Evolutionary conservation across 225 moss, liverwort and hornwort genomes (phyloP), one percentile per base, ranked within the genome.

Genomic region (Sphagnum contortum): DNA sequence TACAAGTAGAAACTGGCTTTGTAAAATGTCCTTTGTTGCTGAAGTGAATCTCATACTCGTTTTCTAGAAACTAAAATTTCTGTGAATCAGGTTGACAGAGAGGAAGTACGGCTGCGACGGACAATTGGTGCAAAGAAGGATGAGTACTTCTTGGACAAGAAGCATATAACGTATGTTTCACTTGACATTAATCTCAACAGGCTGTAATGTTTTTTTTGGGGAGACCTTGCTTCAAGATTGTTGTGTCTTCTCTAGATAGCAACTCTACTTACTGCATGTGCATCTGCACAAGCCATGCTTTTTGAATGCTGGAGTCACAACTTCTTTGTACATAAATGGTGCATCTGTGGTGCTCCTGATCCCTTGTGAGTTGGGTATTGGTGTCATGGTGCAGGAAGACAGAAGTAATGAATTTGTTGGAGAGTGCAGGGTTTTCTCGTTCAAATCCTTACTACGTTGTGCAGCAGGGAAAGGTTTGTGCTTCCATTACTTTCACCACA

Each of bases 401-500:
- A 5, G 92, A 93, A 76, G 92, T 93, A 48, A 94, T 94, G 93
- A 94, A 94, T 69, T 79, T 94, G 63, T 68, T 94, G 13, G 93
- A 94, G 64, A 94, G 93, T 86, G 93, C 93, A 65, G 93, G 93
- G 7, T 94, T 94, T 66, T 94, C 93, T 68, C 86, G 93, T 45
- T 94, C 93, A 57, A 94, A 94, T 60, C 93, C 93, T 63, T 94
- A 94, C 55, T 94, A 94, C 68, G 93, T 94, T 68, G 93, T 94
- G 74, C 93, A 94, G 71, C 93, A 94, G 76, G 93, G 93, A 56
- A 94, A 94, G 82, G 91, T 91, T 75, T 12, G 44, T 65, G 68
- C 29, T 29, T 29, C 1, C 29, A 29, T 29, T 29, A 29, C 29
- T 29, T 29, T 29, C 29, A 29, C 29, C 29, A 29, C 29, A 29